These are phyloP conservation scores for Claviceps purpurea DNA, from an alignment of 2,329 filamentous ascomycete species.

Conservation along the genomic window DNA sequence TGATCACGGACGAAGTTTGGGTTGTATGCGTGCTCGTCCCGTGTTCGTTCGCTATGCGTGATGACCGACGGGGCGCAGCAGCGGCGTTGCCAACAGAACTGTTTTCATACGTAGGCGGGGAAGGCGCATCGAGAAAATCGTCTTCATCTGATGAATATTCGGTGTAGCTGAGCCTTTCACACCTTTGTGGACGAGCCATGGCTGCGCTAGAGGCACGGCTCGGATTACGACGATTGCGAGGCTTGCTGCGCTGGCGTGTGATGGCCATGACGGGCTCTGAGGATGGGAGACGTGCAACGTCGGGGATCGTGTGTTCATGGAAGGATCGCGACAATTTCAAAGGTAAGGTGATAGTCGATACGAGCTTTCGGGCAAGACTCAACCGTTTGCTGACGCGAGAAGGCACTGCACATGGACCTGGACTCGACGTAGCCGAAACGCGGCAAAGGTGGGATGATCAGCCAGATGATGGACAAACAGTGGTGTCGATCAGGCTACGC, in stretches of 20 bases:
- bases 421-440: neutral
- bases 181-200: slow-evolving; percentile 2
- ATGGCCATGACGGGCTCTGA: slow-evolving; percentile 13
- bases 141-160: slow-evolving; percentile 1
- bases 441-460: neutral
- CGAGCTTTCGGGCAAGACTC: neutral
- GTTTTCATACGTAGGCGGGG: neutral
- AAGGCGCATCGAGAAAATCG: slow-evolving; percentile 1
- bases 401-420: neutral
- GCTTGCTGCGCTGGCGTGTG: slow-evolving; percentile 6
- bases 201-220: slow-evolving; percentile 9
- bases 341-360: neutral
- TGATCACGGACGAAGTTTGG: neutral
- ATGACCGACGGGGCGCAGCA: slow-evolving; percentile 1
- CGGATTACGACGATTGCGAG: slow-evolving; percentile 12
- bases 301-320: no score
- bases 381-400: neutral
- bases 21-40: neutral
- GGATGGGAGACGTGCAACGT: neutral
- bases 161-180: slow-evolving; percentile 4
- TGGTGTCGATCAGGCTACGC: neutral
- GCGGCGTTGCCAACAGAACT: neutral
- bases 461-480: neutral
- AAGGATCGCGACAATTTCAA: no score
- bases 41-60: neutral